phyloP scores from a whole-genome alignment of 2,329 filamentous ascomycete genomes.

The Claviceps sp. region DNA sequence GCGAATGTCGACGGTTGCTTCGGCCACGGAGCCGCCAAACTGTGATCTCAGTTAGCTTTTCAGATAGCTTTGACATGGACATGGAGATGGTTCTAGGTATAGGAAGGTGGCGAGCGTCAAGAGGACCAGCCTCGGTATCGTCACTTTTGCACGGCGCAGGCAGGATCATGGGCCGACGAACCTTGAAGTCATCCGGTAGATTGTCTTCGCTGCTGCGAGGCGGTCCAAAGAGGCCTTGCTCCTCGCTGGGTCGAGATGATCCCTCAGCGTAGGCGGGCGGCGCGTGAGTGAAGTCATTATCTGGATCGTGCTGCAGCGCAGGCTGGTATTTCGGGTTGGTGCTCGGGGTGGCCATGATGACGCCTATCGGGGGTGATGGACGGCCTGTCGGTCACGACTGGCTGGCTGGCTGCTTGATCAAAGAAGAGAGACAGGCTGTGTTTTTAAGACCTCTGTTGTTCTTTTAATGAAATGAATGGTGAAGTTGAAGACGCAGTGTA shows the following conservation, averaged over 20 bases:
- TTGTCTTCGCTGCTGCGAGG: slow-evolving; percentile 79
- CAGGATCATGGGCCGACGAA: slow-evolving; percentile 17
- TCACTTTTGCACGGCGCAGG: not conserved
- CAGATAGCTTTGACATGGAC: not conserved
- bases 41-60: slow-evolving; percentile 19
- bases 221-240: slow-evolving; percentile 48
- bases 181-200: slow-evolving; percentile 94
- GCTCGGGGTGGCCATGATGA: slow-evolving; percentile 40
- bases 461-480: not conserved
- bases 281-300: slow-evolving; percentile 61
- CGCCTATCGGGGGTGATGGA: not conserved
- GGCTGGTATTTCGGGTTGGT: slow-evolving; percentile 68
- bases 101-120: not conserved
- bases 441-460: not conserved
- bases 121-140: not conserved
- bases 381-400: too few relatives aligned
- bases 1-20: slow-evolving; percentile 87
- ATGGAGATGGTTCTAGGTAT: too few relatives aligned
- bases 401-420: not conserved
- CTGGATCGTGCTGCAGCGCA: slow-evolving; percentile 73
- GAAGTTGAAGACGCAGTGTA: not conserved
- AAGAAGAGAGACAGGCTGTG: not conserved
- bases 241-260: slow-evolving; percentile 40
- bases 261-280: slow-evolving; percentile 64
- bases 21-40: slow-evolving; percentile 87